Evolutionary conservation across 164 flowering plant species (phyloP).

Genomic region (Aristolochia californica): DNA sequence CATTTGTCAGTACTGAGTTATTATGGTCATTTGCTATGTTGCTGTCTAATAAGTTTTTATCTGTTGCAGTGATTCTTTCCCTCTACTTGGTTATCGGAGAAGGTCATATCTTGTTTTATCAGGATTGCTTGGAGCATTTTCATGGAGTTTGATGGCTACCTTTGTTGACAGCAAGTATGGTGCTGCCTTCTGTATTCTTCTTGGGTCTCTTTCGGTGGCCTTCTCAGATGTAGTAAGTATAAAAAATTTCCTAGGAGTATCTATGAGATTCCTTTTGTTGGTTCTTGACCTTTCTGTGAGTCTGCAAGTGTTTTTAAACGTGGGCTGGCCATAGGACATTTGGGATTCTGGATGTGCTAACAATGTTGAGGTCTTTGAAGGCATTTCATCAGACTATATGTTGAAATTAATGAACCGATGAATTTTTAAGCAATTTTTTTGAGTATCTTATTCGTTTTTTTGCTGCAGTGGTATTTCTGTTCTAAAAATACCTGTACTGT

Average conservation of each 20-base stretch:
- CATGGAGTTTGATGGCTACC: slow-evolving; percentile 94
- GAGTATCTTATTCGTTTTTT: no score
- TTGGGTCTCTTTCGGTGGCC: slow-evolving; percentile 98
- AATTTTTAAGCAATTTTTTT: no score
- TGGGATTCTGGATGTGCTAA: no score
- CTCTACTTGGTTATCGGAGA: slow-evolving; percentile 98
- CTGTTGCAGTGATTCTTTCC: slow-evolving; percentile 70
- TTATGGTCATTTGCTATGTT: slow-evolving; percentile 3
- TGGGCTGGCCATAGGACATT: no score
- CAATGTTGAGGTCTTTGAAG: no score
- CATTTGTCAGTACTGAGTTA: not conserved
- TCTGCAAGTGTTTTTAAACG: no score
- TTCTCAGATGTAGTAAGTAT: slow-evolving; percentile 96
- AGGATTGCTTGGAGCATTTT: slow-evolving; percentile 89
- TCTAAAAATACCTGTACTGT: no score
- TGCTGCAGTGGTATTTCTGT: no score
- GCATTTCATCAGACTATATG: no score
- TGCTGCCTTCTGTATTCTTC: slow-evolving; percentile 90
- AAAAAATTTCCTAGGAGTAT: slow-evolving; percentile 1
- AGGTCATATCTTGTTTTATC: slow-evolving; percentile 91
- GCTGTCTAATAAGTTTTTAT: slow-evolving; percentile 8
- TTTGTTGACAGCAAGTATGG: slow-evolving; percentile 76
- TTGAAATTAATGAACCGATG: no score
- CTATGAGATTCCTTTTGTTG: not conserved
- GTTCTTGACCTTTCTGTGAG: no score